phyloP scores from a whole-genome alignment of 768 basidiomycete species.

The Ramaria sp. region DNA sequence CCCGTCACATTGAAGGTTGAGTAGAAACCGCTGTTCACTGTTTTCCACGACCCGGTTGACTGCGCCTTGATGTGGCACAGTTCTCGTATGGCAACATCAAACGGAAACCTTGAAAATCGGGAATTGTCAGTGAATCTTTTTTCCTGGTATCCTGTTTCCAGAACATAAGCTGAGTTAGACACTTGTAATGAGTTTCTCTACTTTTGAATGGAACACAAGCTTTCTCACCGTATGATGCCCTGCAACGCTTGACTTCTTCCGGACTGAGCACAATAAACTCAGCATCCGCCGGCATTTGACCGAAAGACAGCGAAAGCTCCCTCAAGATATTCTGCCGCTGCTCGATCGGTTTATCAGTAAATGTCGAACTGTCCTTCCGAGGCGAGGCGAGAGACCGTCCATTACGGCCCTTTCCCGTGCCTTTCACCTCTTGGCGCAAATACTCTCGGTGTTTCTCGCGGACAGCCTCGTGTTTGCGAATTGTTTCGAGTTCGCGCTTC shows the following conservation, averaged over 20 bases:
- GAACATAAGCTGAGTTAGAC: not conserved
- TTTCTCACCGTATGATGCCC: slow-evolving; percentile 2
- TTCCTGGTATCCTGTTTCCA: not conserved
- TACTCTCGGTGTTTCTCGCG: slow-evolving; percentile 18
- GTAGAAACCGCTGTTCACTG: slow-evolving; percentile 34
- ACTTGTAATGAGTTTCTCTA: not conserved
- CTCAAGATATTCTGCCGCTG: slow-evolving; percentile 38
- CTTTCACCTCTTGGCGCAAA: slow-evolving; percentile 9
- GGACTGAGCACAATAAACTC: not conserved
- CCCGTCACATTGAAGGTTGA: slow-evolving; percentile 21
- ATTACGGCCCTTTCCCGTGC: not conserved
- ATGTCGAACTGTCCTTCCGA: slow-evolving; percentile 13
- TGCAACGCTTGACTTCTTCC: not conserved
- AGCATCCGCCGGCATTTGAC: slow-evolving; percentile 18
- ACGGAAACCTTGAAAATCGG: slow-evolving; percentile 29
- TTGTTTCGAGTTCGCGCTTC: slow-evolving; percentile 24
- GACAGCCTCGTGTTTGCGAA: slow-evolving; percentile 29
- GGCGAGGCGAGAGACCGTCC: not conserved
- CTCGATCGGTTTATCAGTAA: slow-evolving; percentile 32
- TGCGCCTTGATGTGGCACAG: slow-evolving; percentile 43
- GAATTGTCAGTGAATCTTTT: not conserved
- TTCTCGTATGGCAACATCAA: slow-evolving; percentile 44
- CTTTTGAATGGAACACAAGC: not conserved
- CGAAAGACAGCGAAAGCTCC: slow-evolving; percentile 31
- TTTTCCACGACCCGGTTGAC: slow-evolving; percentile 30